Conservation (phyloP, 768 basidiomycete species). For the Amanita phalloides region DNA sequence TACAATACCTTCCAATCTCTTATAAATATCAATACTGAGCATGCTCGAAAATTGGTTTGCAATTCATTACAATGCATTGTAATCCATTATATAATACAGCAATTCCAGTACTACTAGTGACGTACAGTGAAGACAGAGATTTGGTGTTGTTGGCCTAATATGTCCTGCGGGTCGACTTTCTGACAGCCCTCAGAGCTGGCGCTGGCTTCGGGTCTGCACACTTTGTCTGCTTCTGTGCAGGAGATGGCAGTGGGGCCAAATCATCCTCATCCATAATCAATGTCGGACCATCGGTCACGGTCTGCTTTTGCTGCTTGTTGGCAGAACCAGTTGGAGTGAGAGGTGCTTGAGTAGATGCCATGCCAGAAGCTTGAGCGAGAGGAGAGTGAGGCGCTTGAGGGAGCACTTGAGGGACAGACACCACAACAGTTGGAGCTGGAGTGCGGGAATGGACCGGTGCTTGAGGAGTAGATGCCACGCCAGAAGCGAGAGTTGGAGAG, state of each 20-base stretch:
- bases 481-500: too few relatives aligned
- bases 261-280: neutral
- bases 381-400: too few relatives aligned
- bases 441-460: too few relatives aligned
- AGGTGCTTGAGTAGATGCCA: too few relatives aligned
- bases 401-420: too few relatives aligned
- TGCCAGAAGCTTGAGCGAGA: too few relatives aligned
- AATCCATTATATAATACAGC: neutral
- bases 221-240: neutral
- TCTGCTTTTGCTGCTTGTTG: neutral
- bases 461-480: too few relatives aligned
- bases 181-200: neutral
- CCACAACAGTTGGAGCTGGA: too few relatives aligned
- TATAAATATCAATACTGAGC: neutral
- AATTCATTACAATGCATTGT: neutral
- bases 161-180: neutral
- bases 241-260: neutral
- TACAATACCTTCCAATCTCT: neutral
- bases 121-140: too few relatives aligned
- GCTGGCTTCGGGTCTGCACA: neutral
- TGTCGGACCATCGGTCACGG: neutral
- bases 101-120: too few relatives aligned
- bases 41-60: neutral
- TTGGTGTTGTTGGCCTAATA: neutral
- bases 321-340: too few relatives aligned